Percentiles rank a stretch among this genome's conserved stretches.
Evolutionary conservation across 1,284 basidiomycete species (phyloP).

Genomic region (Sphaerobolus stellatus): DNA sequence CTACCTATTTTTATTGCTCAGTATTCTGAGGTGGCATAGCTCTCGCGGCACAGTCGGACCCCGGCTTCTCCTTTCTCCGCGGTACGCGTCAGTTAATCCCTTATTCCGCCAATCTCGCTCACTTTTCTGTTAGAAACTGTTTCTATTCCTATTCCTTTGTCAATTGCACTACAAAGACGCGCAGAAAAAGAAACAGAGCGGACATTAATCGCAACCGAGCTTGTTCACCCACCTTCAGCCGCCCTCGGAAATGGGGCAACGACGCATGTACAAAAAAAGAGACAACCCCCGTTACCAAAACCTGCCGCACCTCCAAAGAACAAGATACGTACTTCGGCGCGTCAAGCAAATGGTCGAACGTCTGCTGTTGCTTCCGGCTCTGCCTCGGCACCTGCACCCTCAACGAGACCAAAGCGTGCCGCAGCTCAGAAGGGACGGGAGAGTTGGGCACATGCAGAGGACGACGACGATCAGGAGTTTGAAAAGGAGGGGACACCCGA

Average conservation of each 20-base stretch:
- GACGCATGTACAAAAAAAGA: slow-evolving; percentile 8
- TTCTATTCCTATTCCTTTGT: slow-evolving; percentile 57
- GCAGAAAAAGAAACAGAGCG: slow-evolving; percentile 54
- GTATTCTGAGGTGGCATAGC: slow-evolving; percentile 38
- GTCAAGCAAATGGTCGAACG: slow-evolving; percentile 10
- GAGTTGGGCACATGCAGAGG: slow-evolving; percentile 9
- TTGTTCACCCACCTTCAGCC: slow-evolving; percentile 2
- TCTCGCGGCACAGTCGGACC: slow-evolving; percentile 53
- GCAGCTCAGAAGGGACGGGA: slow-evolving; percentile 8
- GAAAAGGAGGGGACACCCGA: too few relatives aligned
- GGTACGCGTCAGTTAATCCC: slow-evolving; percentile 39
- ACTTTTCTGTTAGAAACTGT: slow-evolving; percentile 54
- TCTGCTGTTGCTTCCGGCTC: slow-evolving; percentile 1
- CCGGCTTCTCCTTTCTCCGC: slow-evolving; percentile 67
- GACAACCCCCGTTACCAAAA: slow-evolving; percentile 9
- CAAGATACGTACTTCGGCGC: slow-evolving; percentile 13
- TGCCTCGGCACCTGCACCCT: slow-evolving; percentile 2
- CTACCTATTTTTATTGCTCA: slow-evolving; percentile 7
- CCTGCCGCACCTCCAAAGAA: slow-evolving; percentile 3
- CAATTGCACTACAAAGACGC: slow-evolving; percentile 55
- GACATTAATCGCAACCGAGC: slow-evolving; percentile 11
- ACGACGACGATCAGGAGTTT: slow-evolving; percentile 2
- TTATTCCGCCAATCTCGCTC: slow-evolving; percentile 5
- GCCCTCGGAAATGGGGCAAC: slow-evolving; percentile 6
- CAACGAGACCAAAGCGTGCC: slow-evolving; percentile 8